phyloP scores from a whole-genome alignment of 768 basidiomycete genomes.

The Termitomyces sp. region DNA sequence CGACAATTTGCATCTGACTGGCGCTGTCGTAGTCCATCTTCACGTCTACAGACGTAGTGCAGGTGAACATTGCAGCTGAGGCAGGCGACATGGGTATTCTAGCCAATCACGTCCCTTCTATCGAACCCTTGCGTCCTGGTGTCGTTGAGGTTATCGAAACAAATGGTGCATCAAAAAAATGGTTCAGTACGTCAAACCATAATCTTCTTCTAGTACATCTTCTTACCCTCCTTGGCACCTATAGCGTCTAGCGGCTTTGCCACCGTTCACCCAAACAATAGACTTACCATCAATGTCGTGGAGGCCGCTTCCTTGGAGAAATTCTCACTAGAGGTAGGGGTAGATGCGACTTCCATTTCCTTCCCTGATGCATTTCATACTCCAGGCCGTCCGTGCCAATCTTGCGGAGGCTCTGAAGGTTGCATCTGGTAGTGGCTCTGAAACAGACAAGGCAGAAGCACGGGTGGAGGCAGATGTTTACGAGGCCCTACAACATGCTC shows the following conservation, averaged over 20 bases:
- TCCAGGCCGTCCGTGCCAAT: constrained; percentile 83
- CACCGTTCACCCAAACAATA: constrained; percentile 96
- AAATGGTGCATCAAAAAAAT: constrained; percentile 78
- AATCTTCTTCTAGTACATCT: not conserved
- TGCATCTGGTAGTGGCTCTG: constrained; percentile 76
- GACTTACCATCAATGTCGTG: constrained; percentile 92
- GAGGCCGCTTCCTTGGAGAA: constrained; percentile 91
- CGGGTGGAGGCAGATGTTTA: constrained; percentile 95
- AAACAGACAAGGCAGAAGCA: constrained; percentile 91
- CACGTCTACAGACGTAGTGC: constrained; percentile 85
- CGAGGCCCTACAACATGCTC: constrained; percentile 87
- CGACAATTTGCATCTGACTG: not conserved
- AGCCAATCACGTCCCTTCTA: constrained; percentile 97
- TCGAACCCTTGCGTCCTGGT: constrained; percentile 92
- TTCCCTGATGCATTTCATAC: not conserved
- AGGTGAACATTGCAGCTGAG: constrained; percentile 92
- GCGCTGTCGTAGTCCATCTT: constrained; percentile 67
- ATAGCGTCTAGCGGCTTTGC: constrained; percentile 95
- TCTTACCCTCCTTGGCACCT: not conserved
- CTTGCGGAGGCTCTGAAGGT: constrained; percentile 86
- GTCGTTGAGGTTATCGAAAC: constrained; percentile 92
- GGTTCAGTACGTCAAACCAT: constrained; percentile 72
- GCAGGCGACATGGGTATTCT: constrained; percentile 99
- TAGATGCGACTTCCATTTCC: not conserved
- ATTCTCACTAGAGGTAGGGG: constrained; percentile 82